Evolutionary conservation across 202 grass and related monocot genomes (phyloP).

Genomic region (Cymbopogon flexuosus): DNA sequence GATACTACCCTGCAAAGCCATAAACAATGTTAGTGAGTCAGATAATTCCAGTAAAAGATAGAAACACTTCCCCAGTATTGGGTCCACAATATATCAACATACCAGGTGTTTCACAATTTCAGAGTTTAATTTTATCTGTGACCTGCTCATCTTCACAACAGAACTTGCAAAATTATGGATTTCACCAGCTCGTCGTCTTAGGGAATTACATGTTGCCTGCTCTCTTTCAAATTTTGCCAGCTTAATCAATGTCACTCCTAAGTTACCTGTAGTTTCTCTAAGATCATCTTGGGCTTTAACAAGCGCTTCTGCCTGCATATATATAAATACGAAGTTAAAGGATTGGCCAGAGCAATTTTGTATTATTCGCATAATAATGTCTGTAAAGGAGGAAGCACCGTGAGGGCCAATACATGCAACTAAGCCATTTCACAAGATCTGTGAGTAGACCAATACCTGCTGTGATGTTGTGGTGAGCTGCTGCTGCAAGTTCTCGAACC

Average conservation of each 20-base stretch:
- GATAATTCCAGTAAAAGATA: not conserved
- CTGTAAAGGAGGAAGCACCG: not conserved
- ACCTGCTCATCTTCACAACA: constrained; percentile 79
- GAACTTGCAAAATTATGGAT: constrained; percentile 64
- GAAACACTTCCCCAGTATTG: not conserved
- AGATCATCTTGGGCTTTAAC: constrained; percentile 82
- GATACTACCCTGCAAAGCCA: constrained; percentile 62
- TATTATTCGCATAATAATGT: not conserved
- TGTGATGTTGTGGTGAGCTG: constrained; percentile 76
- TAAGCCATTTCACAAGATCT: not conserved
- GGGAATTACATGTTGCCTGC: constrained; percentile 50
- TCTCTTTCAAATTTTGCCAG: constrained; percentile 83
- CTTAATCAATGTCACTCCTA: constrained; percentile 83
- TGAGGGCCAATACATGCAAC: not conserved
- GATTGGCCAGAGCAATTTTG: not conserved
- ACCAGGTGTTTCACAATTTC: constrained; percentile 78
- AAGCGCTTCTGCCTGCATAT: constrained; percentile 61
- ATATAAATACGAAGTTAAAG: constrained; percentile 14
- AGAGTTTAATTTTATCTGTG: constrained; percentile 59
- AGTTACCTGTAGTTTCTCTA: constrained; percentile 61
- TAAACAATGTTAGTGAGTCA: constrained; percentile 8
- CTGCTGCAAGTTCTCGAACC: constrained; percentile 77
- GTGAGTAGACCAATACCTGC: constrained; percentile 44
- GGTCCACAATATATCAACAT: constrained; percentile 23
- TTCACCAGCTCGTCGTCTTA: constrained; percentile 49